These are phyloP conservation scores for Cutaneotrichosporon sp. DNA, from an alignment of 1,284 basidiomycete genomes.

Conservation along the genomic window DNA sequence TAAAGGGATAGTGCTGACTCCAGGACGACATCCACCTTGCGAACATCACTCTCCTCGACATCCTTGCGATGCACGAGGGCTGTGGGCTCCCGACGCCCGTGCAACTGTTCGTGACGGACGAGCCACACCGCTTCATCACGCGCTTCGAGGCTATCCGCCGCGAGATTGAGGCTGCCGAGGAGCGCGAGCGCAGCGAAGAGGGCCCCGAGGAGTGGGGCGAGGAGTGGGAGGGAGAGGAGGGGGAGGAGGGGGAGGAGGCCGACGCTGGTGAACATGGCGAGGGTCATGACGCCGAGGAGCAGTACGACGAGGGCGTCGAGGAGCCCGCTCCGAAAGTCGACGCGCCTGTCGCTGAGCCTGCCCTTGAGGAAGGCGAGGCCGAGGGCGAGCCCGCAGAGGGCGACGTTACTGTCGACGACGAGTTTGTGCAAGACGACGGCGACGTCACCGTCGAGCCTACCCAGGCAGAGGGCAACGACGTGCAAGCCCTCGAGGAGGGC, in stretches of 20 bases:
- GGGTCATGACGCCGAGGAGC: not conserved
- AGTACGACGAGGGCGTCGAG: constrained; percentile 7
- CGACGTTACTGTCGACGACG: no score
- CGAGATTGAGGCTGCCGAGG: constrained; percentile 61
- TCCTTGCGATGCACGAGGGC: constrained; percentile 39
- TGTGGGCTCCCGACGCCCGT: constrained; percentile 47
- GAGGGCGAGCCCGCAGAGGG: constrained; percentile 5
- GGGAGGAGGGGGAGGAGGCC: constrained; percentile 5
- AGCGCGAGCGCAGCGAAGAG: constrained; percentile 37
- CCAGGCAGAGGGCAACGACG: constrained; percentile 7
- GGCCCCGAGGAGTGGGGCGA: constrained; percentile 12
- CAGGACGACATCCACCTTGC: constrained; percentile 46
- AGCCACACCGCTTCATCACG: constrained; percentile 43
- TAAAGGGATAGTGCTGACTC: constrained; percentile 14
- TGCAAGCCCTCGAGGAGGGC: not conserved
- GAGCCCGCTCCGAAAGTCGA: constrained; percentile 14
- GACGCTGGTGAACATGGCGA: not conserved
- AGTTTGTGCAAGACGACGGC: no score
- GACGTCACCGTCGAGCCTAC: constrained; percentile 1
- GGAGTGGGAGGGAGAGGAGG: constrained; percentile 17
- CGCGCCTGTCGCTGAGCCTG: constrained; percentile 2
- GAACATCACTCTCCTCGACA: constrained; percentile 43
- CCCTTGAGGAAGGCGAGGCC: constrained; percentile 14
- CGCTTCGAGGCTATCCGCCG: constrained; percentile 45
- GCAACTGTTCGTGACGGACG: constrained; percentile 38